These are phyloP conservation scores for Quercus ilex DNA, from an alignment of 306 rosid genomes.

Conservation along the genomic window DNA sequence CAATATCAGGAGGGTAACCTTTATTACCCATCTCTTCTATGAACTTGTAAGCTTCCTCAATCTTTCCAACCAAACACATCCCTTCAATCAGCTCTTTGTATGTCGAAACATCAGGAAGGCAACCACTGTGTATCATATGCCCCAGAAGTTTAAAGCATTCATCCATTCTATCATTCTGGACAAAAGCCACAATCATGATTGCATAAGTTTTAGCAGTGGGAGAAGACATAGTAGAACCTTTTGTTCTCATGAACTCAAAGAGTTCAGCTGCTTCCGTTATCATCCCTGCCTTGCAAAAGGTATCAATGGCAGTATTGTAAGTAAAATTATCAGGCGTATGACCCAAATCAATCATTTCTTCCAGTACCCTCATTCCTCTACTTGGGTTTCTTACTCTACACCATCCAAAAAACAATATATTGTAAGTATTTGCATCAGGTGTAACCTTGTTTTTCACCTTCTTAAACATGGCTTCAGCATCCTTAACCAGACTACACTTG, in stretches of 20 bases:
- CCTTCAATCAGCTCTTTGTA: constrained; percentile 82
- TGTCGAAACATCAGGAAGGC: constrained; percentile 92
- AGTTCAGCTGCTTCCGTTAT: constrained; percentile 62
- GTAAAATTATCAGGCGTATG: constrained; percentile 77
- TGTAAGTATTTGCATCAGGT: constrained; percentile 67
- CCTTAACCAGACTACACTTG: constrained; percentile 78
- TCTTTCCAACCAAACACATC: constrained; percentile 75
- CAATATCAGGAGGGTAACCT: constrained; percentile 88
- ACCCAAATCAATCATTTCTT: constrained; percentile 75
- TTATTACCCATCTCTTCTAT: constrained; percentile 92
- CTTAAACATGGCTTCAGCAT: constrained; percentile 66
- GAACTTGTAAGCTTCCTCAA: constrained; percentile 72
- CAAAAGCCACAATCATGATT: constrained; percentile 73
- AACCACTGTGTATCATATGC: constrained; percentile 75
- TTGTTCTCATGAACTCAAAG: constrained; percentile 82
- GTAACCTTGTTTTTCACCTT: constrained; percentile 57
- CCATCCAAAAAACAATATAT: constrained; percentile 84
- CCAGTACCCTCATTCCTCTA: constrained; percentile 68
- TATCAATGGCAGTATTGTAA: constrained; percentile 75
- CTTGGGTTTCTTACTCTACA: constrained; percentile 85
- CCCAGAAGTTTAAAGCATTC: constrained; percentile 63
- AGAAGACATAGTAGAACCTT: constrained; percentile 72
- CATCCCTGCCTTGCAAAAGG: constrained; percentile 80
- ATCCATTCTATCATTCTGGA: constrained; percentile 60
- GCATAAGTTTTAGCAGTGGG: constrained; percentile 84